phyloP scores from a whole-genome alignment of 1,284 basidiomycete genomes.

The Termitomyces sp. region DNA sequence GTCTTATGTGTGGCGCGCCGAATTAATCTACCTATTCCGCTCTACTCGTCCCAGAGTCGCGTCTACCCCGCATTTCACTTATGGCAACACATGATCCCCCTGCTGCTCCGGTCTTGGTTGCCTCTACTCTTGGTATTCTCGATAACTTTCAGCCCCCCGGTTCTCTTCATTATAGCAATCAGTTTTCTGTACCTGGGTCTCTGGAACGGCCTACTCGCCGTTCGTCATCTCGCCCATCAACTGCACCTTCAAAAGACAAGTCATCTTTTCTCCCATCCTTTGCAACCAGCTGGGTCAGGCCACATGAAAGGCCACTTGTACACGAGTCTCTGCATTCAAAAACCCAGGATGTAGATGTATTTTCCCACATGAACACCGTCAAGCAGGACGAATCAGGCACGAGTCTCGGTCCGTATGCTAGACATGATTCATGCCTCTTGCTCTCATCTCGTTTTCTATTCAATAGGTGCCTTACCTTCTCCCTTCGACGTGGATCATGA shows the following conservation, averaged over 20 bases:
- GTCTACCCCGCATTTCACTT: not conserved
- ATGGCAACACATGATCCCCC: not conserved
- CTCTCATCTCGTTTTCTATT: not conserved
- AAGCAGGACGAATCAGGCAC: conserved; percentile 21
- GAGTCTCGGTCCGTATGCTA: conserved; percentile 15
- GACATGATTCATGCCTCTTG: not conserved
- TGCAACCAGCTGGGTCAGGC: conserved; percentile 4
- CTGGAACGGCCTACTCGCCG: conserved; percentile 21
- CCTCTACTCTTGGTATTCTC: not conserved
- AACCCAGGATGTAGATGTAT: conserved; percentile 1
- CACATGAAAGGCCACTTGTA: not conserved
- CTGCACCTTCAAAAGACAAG: conserved; percentile 40
- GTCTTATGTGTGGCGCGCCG: not conserved
- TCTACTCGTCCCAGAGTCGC: not conserved
- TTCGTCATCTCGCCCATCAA: conserved; percentile 42
- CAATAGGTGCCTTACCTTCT: conserved; percentile 14
- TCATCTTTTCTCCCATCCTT: conserved; percentile 24
- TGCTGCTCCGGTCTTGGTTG: not conserved
- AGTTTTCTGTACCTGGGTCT: conserved; percentile 5
- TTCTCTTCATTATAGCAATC: conserved; percentile 1
- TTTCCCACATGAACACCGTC: conserved; percentile 20
- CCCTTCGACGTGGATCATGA: conserved; percentile 16
- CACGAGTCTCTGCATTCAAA: not conserved
- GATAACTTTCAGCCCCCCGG: conserved; percentile 1
- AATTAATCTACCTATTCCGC: not conserved